These are phyloP conservation scores for Trifolium repens DNA, from an alignment of 306 rosid species.

Conservation along the genomic window DNA sequence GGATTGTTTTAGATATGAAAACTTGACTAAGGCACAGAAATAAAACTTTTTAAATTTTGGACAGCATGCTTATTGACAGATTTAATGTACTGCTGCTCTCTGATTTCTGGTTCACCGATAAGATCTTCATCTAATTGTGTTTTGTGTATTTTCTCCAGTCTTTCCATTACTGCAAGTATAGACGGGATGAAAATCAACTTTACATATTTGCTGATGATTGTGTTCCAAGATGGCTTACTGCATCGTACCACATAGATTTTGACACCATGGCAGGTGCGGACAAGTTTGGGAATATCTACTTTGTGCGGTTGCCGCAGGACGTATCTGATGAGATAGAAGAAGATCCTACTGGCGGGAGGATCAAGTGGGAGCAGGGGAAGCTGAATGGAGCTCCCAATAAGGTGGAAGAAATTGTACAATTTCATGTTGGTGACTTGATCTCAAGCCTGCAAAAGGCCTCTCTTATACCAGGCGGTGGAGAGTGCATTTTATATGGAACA, in stretches of 20 bases:
- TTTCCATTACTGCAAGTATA: slow-evolving; percentile 96
- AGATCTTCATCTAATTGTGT: slow-evolving; percentile 34
- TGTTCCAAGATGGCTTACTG: slow-evolving; percentile 97
- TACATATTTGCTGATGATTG: slow-evolving; percentile 95
- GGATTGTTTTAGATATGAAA: slow-evolving; percentile 19
- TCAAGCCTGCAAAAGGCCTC: slow-evolving; percentile 93
- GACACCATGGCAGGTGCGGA: slow-evolving; percentile 99
- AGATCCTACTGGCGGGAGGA: slow-evolving; percentile 98
- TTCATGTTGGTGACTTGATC: slow-evolving; percentile 84
- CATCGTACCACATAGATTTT: slow-evolving; percentile 92
- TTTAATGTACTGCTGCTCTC: slow-evolving; percentile 8
- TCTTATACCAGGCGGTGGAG: slow-evolving; percentile 95
- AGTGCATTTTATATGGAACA: slow-evolving; percentile 88
- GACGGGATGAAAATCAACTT: slow-evolving; percentile 94
- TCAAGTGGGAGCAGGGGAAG: slow-evolving; percentile 97
- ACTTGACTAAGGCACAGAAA: slow-evolving; percentile 16
- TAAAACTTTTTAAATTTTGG: slow-evolving; percentile 18
- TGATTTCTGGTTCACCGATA: slow-evolving; percentile 2
- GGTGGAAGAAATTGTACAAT: slow-evolving; percentile 94
- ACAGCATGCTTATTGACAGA: slow-evolving; percentile 9
- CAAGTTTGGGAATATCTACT: slow-evolving; percentile 92
- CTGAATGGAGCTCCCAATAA: slow-evolving; percentile 97
- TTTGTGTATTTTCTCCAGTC: slow-evolving; percentile 65
- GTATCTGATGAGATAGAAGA: slow-evolving; percentile 97
- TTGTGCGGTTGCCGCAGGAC: slow-evolving; percentile 88